Evolutionary conservation across 2,329 filamentous ascomycete species (phyloP).

Genomic region (Raffaelea deltoideospora): DNA sequence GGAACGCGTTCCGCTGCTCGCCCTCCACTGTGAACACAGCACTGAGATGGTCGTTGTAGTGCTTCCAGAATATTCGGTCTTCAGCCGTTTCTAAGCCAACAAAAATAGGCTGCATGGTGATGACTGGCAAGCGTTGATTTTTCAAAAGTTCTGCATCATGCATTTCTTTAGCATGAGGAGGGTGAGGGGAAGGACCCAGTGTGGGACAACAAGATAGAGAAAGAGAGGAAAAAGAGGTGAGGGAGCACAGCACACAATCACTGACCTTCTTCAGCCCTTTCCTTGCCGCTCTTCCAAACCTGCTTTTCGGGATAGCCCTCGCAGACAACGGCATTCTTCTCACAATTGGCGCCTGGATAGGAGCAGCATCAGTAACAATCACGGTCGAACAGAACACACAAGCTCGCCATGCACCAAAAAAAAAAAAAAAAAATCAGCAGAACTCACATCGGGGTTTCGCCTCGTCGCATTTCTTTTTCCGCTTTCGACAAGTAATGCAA

Average conservation of each 20-base stretch:
- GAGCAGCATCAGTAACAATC: neutral
- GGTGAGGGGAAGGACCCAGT: no score
- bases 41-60: constrained; percentile 69
- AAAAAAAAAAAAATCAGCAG: neutral
- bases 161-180: no score
- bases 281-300: constrained; percentile 74
- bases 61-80: constrained; percentile 67
- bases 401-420: no score
- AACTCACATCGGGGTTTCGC: constrained; percentile 48
- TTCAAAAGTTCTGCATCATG: constrained; percentile 37
- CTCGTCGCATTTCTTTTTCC: constrained; percentile 62
- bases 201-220: neutral
- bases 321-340: constrained; percentile 85
- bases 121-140: constrained; percentile 32
- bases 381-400: no score
- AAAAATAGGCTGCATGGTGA: constrained; percentile 53
- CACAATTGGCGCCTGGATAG: constrained; percentile 62
- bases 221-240: neutral
- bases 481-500: constrained; percentile 50
- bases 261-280: constrained; percentile 55
- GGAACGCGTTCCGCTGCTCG: constrained; percentile 71
- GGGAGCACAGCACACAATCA: neutral
- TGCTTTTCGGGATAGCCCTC: constrained; percentile 81
- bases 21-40: constrained; percentile 69
- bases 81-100: constrained; percentile 67